These are phyloP conservation scores for Pichia kluyveri DNA, from an alignment of 805 yeast genomes.

Conservation along the genomic window DNA sequence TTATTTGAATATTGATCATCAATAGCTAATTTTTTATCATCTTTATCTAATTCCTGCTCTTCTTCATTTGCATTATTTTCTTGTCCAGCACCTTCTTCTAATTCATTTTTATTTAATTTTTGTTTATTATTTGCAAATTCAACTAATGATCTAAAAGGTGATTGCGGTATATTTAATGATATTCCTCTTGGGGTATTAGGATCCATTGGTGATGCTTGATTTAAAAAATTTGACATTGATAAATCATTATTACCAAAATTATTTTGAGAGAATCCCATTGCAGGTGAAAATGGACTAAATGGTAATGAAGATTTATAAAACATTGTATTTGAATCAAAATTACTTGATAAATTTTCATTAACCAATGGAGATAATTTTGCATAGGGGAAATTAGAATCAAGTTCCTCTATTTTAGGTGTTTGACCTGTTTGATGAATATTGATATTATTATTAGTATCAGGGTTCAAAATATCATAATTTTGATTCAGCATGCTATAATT, in stretches of 20 bases:
- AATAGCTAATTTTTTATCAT: neutral
- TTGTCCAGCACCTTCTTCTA: too few relatives aligned
- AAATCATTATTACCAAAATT: neutral
- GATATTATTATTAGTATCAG: neutral
- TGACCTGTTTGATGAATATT: neutral
- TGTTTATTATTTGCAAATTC: neutral
- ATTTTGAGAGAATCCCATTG: neutral
- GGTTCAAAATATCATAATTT: neutral
- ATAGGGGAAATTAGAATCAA: neutral
- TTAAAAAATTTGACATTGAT: neutral
- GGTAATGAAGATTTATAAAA: neutral
- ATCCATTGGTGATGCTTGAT: neutral
- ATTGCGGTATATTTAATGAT: neutral
- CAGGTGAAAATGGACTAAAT: neutral
- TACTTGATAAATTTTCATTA: neutral
- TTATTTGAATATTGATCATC: neutral
- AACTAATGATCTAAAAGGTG: neutral
- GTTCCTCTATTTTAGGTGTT: conserved; percentile 2
- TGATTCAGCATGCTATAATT: neutral
- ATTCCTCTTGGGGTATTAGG: neutral
- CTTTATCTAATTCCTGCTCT: neutral
- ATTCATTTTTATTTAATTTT: neutral
- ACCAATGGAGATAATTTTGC: conserved; percentile 1
- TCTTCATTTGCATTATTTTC: too few relatives aligned
- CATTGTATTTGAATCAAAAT: neutral